Base-by-base conservation (phyloP, 495 filamentous ascomycete species). In the Barbatosphaeria neglecta region DNA sequence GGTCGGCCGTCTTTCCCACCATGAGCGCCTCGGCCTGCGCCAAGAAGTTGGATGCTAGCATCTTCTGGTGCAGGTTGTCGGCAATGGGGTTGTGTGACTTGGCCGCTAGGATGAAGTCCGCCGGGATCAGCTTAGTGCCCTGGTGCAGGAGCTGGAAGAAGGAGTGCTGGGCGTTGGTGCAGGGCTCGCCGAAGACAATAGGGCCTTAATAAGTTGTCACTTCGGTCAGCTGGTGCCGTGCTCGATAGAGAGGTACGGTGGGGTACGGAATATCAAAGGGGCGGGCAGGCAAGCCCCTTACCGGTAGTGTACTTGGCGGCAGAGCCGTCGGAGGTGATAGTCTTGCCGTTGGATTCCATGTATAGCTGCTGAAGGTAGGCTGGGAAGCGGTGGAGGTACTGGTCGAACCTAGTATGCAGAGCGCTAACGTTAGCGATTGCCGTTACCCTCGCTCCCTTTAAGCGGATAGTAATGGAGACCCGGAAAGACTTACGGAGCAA, bases 331-430 rank as follows among this genome's bases (percentile, higher is more conserved):
- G 90, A 87, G 50, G 92, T 95, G 65, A 97, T 87, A 46, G 87
- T 86, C 76, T 98, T 98, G 57, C 92, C 92, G 68, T 98, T 98
- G 56, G 93, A 97, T 73, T 98, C 92, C 92, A 98, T 98, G 52
- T 89, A 97, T 41, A 98, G 76, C 67, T 98, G 92, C 69, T 98
- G 92, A 24, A 98, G 85, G 71, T 98, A 98, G 50, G 92, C 92
- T 15, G 92, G 89, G 84, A 98, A 97, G 46, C 92, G 86, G 77
- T 94, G 87, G 57, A 98, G 81, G 70, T 98, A 98, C 69, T 98
- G 92, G 69, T 98, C 92, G 68, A 97, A 98, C 54, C 31, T 35
- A n/a, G n/a, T n/a, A n/a, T n/a, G n/a, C n/a, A n/a, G n/a, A n/a
- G n/a, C n/a, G n/a, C n/a, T n/a, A n/a, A n/a, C n/a, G n/a, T n/a